Evolutionary conservation across 257 asterid genomes (phyloP).

Genomic region (Solanum boliviense): DNA sequence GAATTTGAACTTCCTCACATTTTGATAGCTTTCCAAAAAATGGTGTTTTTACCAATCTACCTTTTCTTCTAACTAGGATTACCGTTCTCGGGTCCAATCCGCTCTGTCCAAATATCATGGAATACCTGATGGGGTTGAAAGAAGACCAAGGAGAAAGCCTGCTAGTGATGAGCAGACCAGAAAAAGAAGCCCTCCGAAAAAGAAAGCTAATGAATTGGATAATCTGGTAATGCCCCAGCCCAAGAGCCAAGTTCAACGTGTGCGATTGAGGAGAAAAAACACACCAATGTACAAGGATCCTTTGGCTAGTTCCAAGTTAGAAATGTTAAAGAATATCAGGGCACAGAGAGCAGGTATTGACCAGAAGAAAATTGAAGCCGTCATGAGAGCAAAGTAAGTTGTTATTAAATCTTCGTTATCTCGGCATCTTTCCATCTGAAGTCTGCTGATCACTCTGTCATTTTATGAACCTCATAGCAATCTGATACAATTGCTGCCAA

Average conservation of each 20-base stretch:
- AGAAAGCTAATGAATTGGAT: slow-evolving; percentile 22
- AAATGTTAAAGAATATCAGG: slow-evolving; percentile 68
- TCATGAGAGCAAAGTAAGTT: slow-evolving; percentile 73
- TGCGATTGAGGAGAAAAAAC: slow-evolving; percentile 29
- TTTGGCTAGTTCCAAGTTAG: slow-evolving; percentile 57
- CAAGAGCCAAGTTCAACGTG: slow-evolving; percentile 23
- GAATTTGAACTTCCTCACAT: background rate
- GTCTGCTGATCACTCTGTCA: background rate
- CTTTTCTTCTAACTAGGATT: slow-evolving; percentile 29
- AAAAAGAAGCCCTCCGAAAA: slow-evolving; percentile 19
- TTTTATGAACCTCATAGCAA: background rate
- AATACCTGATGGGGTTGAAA: slow-evolving; percentile 32
- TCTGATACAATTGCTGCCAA: background rate
- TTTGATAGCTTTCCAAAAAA: background rate
- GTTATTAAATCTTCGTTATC: slow-evolving; percentile 1
- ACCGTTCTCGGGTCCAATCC: slow-evolving; percentile 58
- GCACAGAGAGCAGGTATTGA: slow-evolving; percentile 51
- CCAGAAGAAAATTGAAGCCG: slow-evolving; percentile 43
- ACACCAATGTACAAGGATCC: slow-evolving; percentile 72
- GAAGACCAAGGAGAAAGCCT: slow-evolving; percentile 52
- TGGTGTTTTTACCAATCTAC: background rate
- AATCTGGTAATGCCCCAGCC: slow-evolving; percentile 15
- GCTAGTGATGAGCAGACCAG: slow-evolving; percentile 34
- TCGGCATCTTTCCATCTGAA: background rate
- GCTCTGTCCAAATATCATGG: slow-evolving; percentile 68